Conservation (phyloP, 345 rosid genomes). For the Moricandia moricandioides region DNA sequence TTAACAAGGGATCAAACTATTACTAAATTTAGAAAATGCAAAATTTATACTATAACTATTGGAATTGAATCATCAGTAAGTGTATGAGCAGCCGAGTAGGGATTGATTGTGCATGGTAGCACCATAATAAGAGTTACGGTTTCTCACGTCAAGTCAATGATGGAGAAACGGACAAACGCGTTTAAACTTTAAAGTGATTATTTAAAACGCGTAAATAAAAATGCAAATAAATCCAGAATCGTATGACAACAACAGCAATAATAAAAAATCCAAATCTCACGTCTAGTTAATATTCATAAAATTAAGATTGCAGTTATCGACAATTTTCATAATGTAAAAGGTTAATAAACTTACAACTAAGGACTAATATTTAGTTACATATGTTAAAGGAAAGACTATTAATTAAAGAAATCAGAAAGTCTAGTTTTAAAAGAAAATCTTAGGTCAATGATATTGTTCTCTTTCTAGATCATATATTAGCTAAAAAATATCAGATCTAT, state of each 20-base stretch:
- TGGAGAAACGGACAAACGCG: slow-evolving; percentile 11
- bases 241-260: background rate
- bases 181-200: background rate
- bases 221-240: background rate
- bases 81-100: background rate
- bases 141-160: slow-evolving; percentile 5
- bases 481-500: background rate
- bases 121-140: background rate
- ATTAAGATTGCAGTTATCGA: background rate
- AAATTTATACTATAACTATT: background rate
- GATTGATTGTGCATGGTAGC: background rate
- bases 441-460: background rate
- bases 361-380: background rate
- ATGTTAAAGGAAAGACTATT: too few relatives aligned
- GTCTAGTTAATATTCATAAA: background rate
- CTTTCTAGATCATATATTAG: background rate
- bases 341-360: background rate
- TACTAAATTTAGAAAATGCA: background rate
- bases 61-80: background rate
- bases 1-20: background rate
- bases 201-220: slow-evolving; percentile 22
- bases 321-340: too few relatives aligned
- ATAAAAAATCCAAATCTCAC: too few relatives aligned
- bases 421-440: background rate
- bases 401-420: background rate